Conservation (phyloP, 176 grass and related monocot genomes). For the Juncus inflexus region DNA sequence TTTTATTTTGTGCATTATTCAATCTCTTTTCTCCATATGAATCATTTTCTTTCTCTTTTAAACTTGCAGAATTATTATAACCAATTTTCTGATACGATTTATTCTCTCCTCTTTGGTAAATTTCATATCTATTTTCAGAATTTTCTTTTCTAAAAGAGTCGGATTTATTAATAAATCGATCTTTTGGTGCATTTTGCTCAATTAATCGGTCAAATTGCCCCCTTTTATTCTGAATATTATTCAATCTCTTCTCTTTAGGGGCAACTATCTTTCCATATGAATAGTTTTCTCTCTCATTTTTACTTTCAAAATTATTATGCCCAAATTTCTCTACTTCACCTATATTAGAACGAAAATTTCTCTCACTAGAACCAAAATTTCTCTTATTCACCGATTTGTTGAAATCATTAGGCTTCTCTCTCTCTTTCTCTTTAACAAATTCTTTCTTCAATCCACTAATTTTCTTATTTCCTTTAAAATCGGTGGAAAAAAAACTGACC, state of each 20-base stretch:
- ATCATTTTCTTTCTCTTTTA: conserved; percentile 15
- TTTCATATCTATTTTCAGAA: neutral
- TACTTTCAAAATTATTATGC: conserved; percentile 7
- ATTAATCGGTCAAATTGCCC: neutral
- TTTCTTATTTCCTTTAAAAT: conserved; percentile 20
- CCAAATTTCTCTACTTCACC: conserved; percentile 8
- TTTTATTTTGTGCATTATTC: conserved; percentile 21
- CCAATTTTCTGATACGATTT: conserved; percentile 12
- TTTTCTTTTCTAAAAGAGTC: conserved; percentile 13
- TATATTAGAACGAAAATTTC: conserved; percentile 5
- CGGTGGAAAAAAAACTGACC: conserved; percentile 2
- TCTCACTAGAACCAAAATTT: neutral
- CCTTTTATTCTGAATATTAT: conserved; percentile 15
- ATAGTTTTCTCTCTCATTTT: conserved; percentile 22
- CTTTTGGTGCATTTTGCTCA: conserved; percentile 24
- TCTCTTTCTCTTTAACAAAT: conserved; percentile 29
- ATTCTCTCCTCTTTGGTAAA: conserved; percentile 4
- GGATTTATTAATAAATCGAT: neutral
- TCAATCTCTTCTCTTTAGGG: conserved; percentile 14
- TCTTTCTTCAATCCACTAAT: conserved; percentile 29
- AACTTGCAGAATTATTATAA: conserved; percentile 1
- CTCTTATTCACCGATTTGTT: conserved; percentile 27
- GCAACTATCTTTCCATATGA: conserved; percentile 25
- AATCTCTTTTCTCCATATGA: conserved; percentile 14
- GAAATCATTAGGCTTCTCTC: conserved; percentile 14